phyloP scores from a whole-genome alignment of 140 eudicot genomes.

The Anethum foeniculum region DNA sequence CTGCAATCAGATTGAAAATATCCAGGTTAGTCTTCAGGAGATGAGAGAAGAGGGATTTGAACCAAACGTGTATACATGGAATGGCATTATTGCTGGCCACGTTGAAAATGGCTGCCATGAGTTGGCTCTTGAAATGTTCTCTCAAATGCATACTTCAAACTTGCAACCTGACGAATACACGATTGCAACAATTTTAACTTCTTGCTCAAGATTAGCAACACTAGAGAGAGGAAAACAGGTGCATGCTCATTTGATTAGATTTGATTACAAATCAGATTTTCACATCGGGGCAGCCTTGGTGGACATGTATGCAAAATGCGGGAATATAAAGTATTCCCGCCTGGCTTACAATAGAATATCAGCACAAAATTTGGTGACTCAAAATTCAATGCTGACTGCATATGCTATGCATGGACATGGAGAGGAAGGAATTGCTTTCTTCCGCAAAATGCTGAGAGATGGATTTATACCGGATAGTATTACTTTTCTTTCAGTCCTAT shows the following conservation, averaged over 20 bases:
- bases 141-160: slow-evolving; percentile 31
- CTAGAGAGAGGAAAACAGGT: slow-evolving; percentile 39
- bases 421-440: slow-evolving; percentile 37
- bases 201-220: slow-evolving; percentile 36
- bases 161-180: slow-evolving; percentile 36
- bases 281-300: slow-evolving; percentile 34
- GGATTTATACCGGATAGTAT: slow-evolving; percentile 38
- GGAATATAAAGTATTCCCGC: slow-evolving; percentile 26
- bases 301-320: slow-evolving; percentile 55
- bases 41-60: slow-evolving; percentile 43
- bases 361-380: slow-evolving; percentile 27
- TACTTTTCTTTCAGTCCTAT: slow-evolving; percentile 44
- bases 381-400: slow-evolving; percentile 44
- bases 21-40: slow-evolving; percentile 21
- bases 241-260: slow-evolving; percentile 33
- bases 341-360: slow-evolving; percentile 14
- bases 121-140: slow-evolving; percentile 29
- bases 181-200: slow-evolving; percentile 27
- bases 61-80: slow-evolving; percentile 40
- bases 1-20: slow-evolving; percentile 22
- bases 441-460: slow-evolving; percentile 22
- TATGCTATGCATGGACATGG: slow-evolving; percentile 46
- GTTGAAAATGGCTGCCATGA: slow-evolving; percentile 37
- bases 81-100: slow-evolving; percentile 36
- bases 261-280: slow-evolving; percentile 28